Evolutionary conservation across 176 grass and related monocot species (phyloP).

Genomic region (Aegilops tauschii): DNA sequence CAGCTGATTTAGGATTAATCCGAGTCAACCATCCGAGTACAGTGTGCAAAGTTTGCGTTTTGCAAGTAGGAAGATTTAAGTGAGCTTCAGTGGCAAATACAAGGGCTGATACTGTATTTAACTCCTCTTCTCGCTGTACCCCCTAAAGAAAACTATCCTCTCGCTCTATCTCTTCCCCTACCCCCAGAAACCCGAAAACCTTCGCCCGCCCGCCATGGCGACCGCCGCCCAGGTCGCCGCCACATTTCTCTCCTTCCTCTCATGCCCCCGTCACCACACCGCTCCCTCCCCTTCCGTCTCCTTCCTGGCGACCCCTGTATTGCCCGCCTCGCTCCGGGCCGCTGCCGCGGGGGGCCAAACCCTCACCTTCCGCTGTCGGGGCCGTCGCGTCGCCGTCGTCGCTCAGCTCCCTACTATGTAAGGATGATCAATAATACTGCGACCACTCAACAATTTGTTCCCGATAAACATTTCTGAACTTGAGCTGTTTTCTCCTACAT

Average conservation of each 20-base stretch:
- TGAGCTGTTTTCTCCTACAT: background rate
- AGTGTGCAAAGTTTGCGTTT: too few relatives aligned
- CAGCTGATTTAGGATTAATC: too few relatives aligned
- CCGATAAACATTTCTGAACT: background rate
- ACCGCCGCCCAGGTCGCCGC: slow-evolving; percentile 38
- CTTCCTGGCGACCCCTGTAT: slow-evolving; percentile 13
- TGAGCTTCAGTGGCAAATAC: too few relatives aligned
- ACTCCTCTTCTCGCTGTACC: too few relatives aligned
- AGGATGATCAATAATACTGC: background rate
- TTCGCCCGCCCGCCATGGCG: slow-evolving; percentile 17
- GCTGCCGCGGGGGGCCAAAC: slow-evolving; percentile 6
- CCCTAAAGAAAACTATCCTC: background rate
- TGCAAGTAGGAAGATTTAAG: too few relatives aligned
- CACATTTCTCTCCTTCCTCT: slow-evolving; percentile 40
- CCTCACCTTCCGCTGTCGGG: slow-evolving; percentile 16
- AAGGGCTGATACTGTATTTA: too few relatives aligned
- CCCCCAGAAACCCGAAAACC: background rate
- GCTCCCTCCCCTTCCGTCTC: slow-evolving; percentile 23
- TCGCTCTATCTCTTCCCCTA: slow-evolving; percentile 31
- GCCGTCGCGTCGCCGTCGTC: slow-evolving; percentile 22
- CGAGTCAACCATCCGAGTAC: too few relatives aligned
- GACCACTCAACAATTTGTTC: background rate
- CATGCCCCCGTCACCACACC: slow-evolving; percentile 20
- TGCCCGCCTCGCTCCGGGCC: slow-evolving; percentile 16
- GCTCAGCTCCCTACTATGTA: slow-evolving; percentile 53